Conservation (phyloP, 306 rosid species). For the Leucaena leucocephala region DNA sequence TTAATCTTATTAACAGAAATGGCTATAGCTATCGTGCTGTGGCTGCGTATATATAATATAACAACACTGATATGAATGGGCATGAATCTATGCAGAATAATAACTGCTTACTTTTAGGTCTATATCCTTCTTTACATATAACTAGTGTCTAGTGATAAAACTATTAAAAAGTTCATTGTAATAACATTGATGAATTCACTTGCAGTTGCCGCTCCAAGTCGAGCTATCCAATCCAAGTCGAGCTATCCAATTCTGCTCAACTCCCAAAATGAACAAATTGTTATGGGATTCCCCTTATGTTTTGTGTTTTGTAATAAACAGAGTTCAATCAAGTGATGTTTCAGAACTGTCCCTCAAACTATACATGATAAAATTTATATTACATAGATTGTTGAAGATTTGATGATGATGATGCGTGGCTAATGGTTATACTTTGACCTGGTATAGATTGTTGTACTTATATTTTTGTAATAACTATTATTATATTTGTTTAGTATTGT, state of each 20-base stretch:
- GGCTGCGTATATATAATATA: not conserved
- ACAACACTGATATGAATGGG: not conserved
- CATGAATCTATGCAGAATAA: slow-evolving; percentile 8
- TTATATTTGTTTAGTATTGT: no score
- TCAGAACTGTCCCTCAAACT: not conserved
- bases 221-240: no score
- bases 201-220: slow-evolving; percentile 33
- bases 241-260: slow-evolving; percentile 23
- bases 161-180: not conserved
- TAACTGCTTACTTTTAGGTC: slow-evolving; percentile 46
- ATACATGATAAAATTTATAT: not conserved
- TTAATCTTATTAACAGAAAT: not conserved
- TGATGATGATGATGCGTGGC: no score
- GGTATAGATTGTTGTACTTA: no score
- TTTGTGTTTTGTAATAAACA: not conserved
- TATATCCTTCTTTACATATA: not conserved
- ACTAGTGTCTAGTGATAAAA: not conserved
- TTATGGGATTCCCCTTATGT: not conserved
- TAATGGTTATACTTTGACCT: no score
- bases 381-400: no score
- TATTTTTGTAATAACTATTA: no score
- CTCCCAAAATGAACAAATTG: slow-evolving; percentile 16
- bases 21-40: not conserved
- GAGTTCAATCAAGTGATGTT: not conserved
- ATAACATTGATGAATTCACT: not conserved